phyloP scores from a whole-genome alignment of 345 rosid species.

The Aurinia saxatilis region DNA sequence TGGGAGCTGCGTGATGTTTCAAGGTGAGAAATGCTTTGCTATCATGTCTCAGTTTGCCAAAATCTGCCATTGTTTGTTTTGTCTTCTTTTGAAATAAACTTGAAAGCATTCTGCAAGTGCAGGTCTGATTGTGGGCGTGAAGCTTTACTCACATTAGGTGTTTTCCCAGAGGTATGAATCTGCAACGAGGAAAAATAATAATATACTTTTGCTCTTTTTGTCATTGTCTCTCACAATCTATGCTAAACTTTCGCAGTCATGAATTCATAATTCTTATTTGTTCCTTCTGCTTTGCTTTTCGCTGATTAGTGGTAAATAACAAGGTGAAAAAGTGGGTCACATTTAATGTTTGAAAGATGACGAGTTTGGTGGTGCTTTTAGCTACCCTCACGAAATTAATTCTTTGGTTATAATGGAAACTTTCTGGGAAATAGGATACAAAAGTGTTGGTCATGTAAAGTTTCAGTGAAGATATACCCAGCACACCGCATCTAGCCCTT shows the following conservation, averaged over 20 bases:
- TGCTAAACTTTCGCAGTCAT: not conserved
- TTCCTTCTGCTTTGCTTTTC: not conserved
- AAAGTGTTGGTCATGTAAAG: not conserved
- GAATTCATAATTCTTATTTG: conserved; percentile 3
- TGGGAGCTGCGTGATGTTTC: conserved; percentile 97
- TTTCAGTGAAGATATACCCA: not conserved
- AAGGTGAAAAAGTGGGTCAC: not conserved
- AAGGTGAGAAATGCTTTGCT: conserved; percentile 41
- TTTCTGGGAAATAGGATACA: not conserved
- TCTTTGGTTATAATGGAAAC: not conserved
- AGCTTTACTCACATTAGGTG: conserved; percentile 72
- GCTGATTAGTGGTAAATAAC: not conserved
- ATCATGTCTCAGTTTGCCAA: conserved; percentile 7
- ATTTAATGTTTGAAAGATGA: not conserved
- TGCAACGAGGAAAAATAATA: conserved; percentile 6
- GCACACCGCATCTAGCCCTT: not conserved
- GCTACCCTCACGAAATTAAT: too few species aligned
- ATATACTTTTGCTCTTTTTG: not conserved
- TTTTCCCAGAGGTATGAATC: conserved; percentile 78
- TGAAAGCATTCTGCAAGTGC: conserved; percentile 27
- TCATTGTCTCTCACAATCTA: not conserved
- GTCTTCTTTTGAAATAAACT: conserved; percentile 10
- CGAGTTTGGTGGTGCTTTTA: too few species aligned
- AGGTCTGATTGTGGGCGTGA: conserved; percentile 95
- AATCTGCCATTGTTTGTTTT: not conserved